A percentile compares a stretch with the other conserved stretches of the same genome.
Conservation (phyloP, 148 eudicot genomes). For the Camellia lanceoleosa region DNA sequence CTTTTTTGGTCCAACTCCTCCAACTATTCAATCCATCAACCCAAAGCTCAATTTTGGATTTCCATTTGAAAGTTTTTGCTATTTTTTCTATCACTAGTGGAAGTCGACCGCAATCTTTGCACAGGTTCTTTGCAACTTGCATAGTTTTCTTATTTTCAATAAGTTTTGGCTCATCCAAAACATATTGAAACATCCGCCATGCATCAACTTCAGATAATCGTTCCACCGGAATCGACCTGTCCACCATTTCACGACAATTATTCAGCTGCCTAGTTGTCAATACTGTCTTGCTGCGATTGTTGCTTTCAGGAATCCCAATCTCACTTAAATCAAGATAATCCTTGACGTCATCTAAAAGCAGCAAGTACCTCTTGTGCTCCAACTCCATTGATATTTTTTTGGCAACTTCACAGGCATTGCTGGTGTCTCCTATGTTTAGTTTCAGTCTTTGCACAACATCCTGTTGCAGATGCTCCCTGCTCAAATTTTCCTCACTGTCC, state of each 20-base stretch:
- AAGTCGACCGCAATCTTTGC: slow-evolving; percentile 5
- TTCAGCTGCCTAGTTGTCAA: slow-evolving; percentile 11
- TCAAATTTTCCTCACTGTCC: slow-evolving; percentile 7
- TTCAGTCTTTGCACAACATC: slow-evolving; percentile 8
- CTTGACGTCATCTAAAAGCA: slow-evolving; percentile 23
- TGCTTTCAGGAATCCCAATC: slow-evolving; percentile 6
- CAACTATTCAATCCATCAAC: slow-evolving; percentile 12
- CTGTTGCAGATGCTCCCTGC: slow-evolving; percentile 1
- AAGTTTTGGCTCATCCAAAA: background rate
- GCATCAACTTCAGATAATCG: slow-evolving; percentile 4
- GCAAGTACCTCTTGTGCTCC: slow-evolving; percentile 6
- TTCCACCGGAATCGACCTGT: background rate
- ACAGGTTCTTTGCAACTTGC: background rate
- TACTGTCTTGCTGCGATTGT: slow-evolving; percentile 15
- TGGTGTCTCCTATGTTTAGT: background rate
- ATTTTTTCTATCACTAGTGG: slow-evolving; percentile 12
- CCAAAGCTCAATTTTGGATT: background rate
- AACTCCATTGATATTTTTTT: background rate
- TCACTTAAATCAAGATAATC: background rate
- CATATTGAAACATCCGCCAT: slow-evolving; percentile 16
- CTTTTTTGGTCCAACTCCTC: slow-evolving; percentile 8
- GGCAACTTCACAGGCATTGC: background rate
- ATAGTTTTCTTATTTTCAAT: background rate
- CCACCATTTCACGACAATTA: background rate
- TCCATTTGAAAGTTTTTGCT: slow-evolving; percentile 9